Evolutionary conservation across 306 rosid genomes (phyloP).

Genomic region (Trifolium subterraneum): DNA sequence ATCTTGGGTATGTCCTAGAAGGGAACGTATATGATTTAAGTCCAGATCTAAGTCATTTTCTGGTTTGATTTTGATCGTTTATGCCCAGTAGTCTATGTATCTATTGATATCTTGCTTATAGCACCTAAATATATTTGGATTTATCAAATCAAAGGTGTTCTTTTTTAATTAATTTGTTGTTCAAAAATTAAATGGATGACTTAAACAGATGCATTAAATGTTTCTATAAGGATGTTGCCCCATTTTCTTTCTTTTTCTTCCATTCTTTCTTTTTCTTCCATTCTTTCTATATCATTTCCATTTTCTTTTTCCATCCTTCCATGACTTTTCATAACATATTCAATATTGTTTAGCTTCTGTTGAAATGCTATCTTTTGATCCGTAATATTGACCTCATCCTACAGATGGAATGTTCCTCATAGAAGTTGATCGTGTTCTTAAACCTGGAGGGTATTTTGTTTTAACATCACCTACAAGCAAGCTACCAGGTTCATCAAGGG

Average conservation of each 20-base stretch:
- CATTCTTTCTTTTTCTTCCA: constrained; percentile 24
- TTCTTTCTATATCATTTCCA: constrained; percentile 26
- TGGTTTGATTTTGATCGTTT: background rate
- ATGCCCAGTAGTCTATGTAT: background rate
- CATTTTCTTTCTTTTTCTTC: constrained; percentile 20
- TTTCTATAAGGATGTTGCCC: constrained; percentile 1
- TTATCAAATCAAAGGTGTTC: background rate
- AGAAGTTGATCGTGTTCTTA: constrained; percentile 95
- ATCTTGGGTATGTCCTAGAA: background rate
- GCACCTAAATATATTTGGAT: background rate
- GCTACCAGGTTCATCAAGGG: constrained; percentile 65
- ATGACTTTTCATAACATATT: constrained; percentile 13
- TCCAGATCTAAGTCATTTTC: background rate
- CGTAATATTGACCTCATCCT: constrained; percentile 46
- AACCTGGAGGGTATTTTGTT: constrained; percentile 98
- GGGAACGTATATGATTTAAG: background rate
- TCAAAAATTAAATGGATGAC: background rate
- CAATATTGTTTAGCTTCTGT: constrained; percentile 33
- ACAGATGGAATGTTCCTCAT: constrained; percentile 82
- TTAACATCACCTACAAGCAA: constrained; percentile 80
- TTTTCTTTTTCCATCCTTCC: background rate
- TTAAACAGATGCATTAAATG: constrained; percentile 20
- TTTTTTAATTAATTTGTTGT: background rate
- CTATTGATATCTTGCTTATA: background rate
- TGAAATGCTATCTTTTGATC: constrained; percentile 18